Evolutionary conservation across 495 filamentous ascomycete genomes (phyloP).

Genomic region (Chaetomidium leptoderma): DNA sequence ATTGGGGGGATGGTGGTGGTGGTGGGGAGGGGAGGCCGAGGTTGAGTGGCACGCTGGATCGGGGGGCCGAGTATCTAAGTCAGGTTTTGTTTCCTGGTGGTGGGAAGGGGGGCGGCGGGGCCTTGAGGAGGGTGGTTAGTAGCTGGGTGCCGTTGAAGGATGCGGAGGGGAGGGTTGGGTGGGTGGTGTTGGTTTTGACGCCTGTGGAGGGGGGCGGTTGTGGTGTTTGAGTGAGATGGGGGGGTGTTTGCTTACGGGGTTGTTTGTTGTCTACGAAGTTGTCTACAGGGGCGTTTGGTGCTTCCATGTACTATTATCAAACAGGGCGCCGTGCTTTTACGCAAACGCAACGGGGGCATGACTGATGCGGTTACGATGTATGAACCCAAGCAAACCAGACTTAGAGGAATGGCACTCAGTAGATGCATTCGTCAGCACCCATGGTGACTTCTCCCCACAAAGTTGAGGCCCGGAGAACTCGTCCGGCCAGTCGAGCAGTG

Average conservation of each 20-base stretch:
- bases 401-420: too few relatives aligned
- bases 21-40: constrained; percentile 12
- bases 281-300: not conserved
- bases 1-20: not conserved
- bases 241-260: not conserved
- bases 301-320: too few relatives aligned
- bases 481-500: not conserved
- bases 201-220: constrained; percentile 19
- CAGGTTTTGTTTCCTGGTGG: constrained; percentile 16
- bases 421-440: not conserved
- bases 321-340: too few relatives aligned
- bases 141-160: constrained; percentile 56
- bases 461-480: not conserved
- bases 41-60: constrained; percentile 29
- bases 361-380: too few relatives aligned
- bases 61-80: constrained; percentile 25
- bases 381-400: too few relatives aligned
- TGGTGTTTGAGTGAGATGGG: not conserved
- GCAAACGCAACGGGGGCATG: too few relatives aligned
- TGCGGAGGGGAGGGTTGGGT: constrained; percentile 41
- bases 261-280: not conserved
- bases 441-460: not conserved
- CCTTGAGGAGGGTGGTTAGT: constrained; percentile 43
- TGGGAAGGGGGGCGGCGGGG: constrained; percentile 11
- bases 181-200: constrained; percentile 44